Conservation (phyloP, 2,329 filamentous ascomycete species). For the Pseudogymnoascus sp. region DNA sequence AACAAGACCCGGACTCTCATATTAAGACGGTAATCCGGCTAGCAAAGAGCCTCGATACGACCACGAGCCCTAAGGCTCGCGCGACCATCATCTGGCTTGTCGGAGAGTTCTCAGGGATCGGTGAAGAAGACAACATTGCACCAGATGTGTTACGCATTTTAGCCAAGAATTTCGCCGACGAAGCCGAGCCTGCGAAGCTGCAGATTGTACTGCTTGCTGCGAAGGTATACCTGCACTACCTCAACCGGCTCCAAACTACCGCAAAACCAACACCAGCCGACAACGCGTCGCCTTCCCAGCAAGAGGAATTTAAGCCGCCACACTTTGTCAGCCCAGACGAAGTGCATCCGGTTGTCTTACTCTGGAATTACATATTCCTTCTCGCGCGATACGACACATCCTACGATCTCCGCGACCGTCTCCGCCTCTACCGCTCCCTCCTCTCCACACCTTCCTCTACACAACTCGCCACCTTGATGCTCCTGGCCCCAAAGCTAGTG, state of each 20-base stretch:
- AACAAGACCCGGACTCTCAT: constrained; percentile 76
- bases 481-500: constrained; percentile 89
- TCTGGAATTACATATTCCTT: constrained; percentile 80
- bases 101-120: constrained; percentile 78
- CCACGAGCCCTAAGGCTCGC: constrained; percentile 77
- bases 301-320: constrained; percentile 16
- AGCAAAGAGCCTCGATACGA: constrained; percentile 84
- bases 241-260: constrained; percentile 53
- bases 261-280: constrained; percentile 29
- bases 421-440: constrained; percentile 79
- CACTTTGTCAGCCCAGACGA: constrained; percentile 18
- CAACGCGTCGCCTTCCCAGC: constrained; percentile 19
- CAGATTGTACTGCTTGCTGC: constrained; percentile 89
- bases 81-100: constrained; percentile 97
- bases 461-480: constrained; percentile 80
- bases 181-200: constrained; percentile 77
- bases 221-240: constrained; percentile 90
- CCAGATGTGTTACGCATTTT: constrained; percentile 86
- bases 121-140: constrained; percentile 80
- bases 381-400: constrained; percentile 89
- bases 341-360: constrained; percentile 60
- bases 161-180: constrained; percentile 73
- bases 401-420: constrained; percentile 87
- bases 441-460: constrained; percentile 65
- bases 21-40: constrained; percentile 78